phyloP scores from a whole-genome alignment of 352 stramenopile genomes.

The Saprolegnia parasitica region DNA sequence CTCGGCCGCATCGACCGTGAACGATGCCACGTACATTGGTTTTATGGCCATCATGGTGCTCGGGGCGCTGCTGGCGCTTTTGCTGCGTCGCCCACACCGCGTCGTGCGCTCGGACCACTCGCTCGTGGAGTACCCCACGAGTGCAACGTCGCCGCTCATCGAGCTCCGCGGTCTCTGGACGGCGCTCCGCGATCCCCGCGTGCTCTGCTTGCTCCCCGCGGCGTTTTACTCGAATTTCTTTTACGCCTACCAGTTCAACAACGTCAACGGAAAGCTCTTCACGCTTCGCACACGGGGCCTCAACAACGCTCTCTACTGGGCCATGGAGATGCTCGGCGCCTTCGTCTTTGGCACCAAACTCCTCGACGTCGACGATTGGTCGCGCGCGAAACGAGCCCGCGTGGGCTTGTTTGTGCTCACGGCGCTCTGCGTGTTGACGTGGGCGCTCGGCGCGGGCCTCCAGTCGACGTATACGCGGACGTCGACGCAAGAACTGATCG shows the following conservation, averaged over 20 bases:
- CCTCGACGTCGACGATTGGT: constrained; percentile 25
- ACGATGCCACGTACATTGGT: constrained; percentile 43
- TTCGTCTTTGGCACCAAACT: constrained; percentile 33
- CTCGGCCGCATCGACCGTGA: constrained; percentile 28
- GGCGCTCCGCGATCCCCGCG: constrained; percentile 21
- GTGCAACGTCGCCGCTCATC: neutral
- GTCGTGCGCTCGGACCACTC: constrained; percentile 35
- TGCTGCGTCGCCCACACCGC: constrained; percentile 35
- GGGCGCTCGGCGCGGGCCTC: constrained; percentile 35
- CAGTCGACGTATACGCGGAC: constrained; percentile 32
- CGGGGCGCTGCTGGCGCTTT: constrained; percentile 40
- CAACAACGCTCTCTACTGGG: constrained; percentile 42
- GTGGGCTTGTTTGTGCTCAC: constrained; percentile 27
- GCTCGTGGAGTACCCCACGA: constrained; percentile 24
- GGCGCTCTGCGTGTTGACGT: constrained; percentile 39
- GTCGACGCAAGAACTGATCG: constrained; percentile 29
- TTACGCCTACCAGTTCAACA: constrained; percentile 48
- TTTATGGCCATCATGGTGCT: constrained; percentile 57
- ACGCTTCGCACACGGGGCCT: constrained; percentile 41
- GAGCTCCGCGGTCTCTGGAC: neutral
- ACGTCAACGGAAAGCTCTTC: constrained; percentile 41
- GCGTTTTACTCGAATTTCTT: constrained; percentile 65
- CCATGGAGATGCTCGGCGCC: constrained; percentile 42
- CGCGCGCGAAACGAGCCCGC: neutral
- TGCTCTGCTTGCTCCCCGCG: constrained; percentile 41